Conservation (phyloP, 768 basidiomycete genomes). For the Pleurotus eryngii region DNA sequence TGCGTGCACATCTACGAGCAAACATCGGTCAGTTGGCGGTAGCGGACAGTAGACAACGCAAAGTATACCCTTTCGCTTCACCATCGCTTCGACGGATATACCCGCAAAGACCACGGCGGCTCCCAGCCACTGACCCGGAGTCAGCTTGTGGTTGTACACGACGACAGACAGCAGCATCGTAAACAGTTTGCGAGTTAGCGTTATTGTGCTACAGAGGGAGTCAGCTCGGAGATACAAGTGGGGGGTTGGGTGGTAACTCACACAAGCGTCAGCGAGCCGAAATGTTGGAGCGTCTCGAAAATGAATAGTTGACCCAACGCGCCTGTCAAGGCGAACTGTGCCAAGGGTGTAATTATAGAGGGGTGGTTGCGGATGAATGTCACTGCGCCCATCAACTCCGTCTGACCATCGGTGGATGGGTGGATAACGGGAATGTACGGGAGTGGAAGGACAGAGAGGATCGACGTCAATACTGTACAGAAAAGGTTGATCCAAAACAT, state of each 20-base stretch:
- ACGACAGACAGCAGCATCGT: constrained; percentile 96
- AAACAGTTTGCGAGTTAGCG: constrained; percentile 93
- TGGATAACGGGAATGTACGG: constrained; percentile 83
- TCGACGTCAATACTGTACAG: constrained; percentile 68
- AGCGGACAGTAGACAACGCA: too few species aligned
- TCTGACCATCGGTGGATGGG: constrained; percentile 53
- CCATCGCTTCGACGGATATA: constrained; percentile 88
- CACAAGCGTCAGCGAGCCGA: constrained; percentile 88
- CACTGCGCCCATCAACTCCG: constrained; percentile 67
- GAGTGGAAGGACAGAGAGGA: constrained; percentile 71
- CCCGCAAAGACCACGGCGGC: constrained; percentile 91
- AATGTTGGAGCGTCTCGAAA: constrained; percentile 91
- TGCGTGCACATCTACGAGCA: constrained; percentile 63
- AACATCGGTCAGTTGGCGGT: too few species aligned
- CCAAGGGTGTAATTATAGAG: constrained; percentile 63
- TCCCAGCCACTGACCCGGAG: constrained; percentile 89
- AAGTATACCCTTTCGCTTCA: constrained; percentile 77
- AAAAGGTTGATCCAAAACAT: constrained; percentile 98
- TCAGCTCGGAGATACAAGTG: constrained; percentile 3
- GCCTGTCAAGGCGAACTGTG: constrained; percentile 85
- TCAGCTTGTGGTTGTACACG: constrained; percentile 85
- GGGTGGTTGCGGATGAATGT: constrained; percentile 79
- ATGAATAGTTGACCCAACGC: constrained; percentile 97
- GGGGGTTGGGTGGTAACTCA: constrained; percentile 34
- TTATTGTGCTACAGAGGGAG: constrained; percentile 68